Conservation (phyloP, 257 asterid species). For the Penstemon eatonii region DNA sequence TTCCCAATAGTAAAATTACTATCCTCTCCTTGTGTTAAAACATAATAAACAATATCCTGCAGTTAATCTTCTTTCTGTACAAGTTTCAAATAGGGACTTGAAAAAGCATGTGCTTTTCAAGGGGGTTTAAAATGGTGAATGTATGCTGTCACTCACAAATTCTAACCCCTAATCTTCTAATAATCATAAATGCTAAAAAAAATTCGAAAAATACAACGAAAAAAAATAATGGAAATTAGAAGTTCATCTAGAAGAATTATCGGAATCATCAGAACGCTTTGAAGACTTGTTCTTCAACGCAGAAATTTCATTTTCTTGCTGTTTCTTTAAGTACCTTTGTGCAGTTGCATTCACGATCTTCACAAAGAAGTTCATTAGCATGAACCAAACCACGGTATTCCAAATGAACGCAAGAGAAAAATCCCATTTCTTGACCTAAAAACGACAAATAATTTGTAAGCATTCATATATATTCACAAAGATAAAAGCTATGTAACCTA, state of each 20-base stretch:
- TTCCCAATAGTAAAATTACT: background rate
- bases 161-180: conserved; percentile 29
- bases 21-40: conserved; percentile 14
- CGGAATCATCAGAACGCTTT: conserved; percentile 39
- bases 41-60: conserved; percentile 14
- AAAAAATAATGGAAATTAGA: conserved; percentile 3
- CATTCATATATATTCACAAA: background rate
- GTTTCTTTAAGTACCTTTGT: conserved; percentile 54
- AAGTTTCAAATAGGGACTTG: conserved; percentile 28
- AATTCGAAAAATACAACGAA: background rate
- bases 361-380: conserved; percentile 64
- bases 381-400: conserved; percentile 75
- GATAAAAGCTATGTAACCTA: background rate
- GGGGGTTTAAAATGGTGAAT: conserved; percentile 14
- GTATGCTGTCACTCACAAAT: conserved; percentile 19
- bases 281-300: conserved; percentile 46
- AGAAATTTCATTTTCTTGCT: conserved; percentile 58
- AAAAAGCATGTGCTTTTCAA: conserved; percentile 22
- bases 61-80: conserved; percentile 23
- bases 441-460: background rate
- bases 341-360: conserved; percentile 76
- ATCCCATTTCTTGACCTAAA: conserved; percentile 65
- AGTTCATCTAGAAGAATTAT: conserved; percentile 37
- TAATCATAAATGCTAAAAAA: background rate
- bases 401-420: conserved; percentile 60